These are phyloP conservation scores for Picochlorum sp. DNA, from an alignment of 139 green algal species.

Conservation along the genomic window DNA sequence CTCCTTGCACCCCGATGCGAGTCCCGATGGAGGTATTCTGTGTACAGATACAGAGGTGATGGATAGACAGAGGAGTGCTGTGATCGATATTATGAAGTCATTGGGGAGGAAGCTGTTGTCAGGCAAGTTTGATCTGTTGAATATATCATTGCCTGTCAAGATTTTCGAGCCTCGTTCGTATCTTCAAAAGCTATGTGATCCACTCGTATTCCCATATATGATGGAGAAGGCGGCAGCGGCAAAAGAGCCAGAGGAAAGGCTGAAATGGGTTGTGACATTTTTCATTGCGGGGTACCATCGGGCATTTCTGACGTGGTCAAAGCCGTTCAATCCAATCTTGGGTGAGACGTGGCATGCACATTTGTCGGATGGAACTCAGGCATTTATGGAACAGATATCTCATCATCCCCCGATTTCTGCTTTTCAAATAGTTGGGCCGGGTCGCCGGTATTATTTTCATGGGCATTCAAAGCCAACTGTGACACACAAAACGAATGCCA, in stretches of 20 bases:
- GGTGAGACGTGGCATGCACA: constrained; percentile 70
- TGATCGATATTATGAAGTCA: constrained; percentile 57
- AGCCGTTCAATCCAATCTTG: constrained; percentile 87
- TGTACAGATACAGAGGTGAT: constrained; percentile 57
- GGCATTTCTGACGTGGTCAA: constrained; percentile 53
- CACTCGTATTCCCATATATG: constrained; percentile 51
- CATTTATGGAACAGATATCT: constrained; percentile 73
- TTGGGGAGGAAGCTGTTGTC: constrained; percentile 54
- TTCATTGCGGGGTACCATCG: constrained; percentile 56
- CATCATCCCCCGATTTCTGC: constrained; percentile 68
- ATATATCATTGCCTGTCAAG: constrained; percentile 65
- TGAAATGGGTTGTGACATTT: constrained; percentile 62
- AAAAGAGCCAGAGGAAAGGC: constrained; percentile 52
- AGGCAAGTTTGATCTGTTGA: constrained; percentile 77
- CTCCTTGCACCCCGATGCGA: constrained; percentile 49
- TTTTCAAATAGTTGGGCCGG: constrained; percentile 64
- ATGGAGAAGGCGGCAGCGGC: constrained; percentile 35
- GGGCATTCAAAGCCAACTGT: constrained; percentile 67
- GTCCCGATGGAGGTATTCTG: constrained; percentile 51
- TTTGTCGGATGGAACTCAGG: constrained; percentile 44
- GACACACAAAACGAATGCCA: constrained; percentile 50
- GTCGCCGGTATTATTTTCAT: constrained; percentile 42
- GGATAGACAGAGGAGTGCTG: constrained; percentile 49
- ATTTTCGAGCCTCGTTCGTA: constrained; percentile 75
- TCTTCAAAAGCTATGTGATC: constrained; percentile 76